Conservation (phyloP, 2,329 filamentous ascomycete species). For the Arthrinium phaeospermum region DNA sequence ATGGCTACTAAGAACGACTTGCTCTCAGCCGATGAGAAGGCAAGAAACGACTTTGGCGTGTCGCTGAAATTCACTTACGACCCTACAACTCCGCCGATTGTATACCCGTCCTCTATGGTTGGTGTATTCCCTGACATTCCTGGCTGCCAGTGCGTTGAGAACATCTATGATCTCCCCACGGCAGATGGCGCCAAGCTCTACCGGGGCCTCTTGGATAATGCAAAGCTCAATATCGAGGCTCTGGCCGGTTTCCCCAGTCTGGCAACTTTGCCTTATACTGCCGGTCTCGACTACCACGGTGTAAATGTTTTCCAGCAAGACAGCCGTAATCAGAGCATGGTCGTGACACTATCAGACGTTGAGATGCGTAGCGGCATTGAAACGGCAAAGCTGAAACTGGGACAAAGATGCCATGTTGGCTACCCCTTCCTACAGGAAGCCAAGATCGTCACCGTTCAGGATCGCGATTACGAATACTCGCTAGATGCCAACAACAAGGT, state of each 20-base stretch:
- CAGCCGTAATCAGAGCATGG: slow-evolving; percentile 95
- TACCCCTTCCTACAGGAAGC: slow-evolving; percentile 97
- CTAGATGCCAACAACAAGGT: slow-evolving; percentile 68
- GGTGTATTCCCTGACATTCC: slow-evolving; percentile 90
- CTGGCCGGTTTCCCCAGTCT: slow-evolving; percentile 92
- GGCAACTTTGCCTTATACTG: slow-evolving; percentile 83
- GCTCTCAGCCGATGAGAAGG: slow-evolving; percentile 78
- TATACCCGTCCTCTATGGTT: slow-evolving; percentile 83
- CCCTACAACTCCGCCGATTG: slow-evolving; percentile 72
- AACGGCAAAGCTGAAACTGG: slow-evolving; percentile 78
- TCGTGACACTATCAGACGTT: slow-evolving; percentile 80
- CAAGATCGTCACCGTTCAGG: slow-evolving; percentile 85
- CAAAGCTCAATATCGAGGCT: slow-evolving; percentile 80
- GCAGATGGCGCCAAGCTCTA: slow-evolving; percentile 89
- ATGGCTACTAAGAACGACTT: slow-evolving; percentile 85
- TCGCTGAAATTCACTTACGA: slow-evolving; percentile 92
- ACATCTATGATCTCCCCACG: slow-evolving; percentile 92
- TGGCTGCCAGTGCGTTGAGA: slow-evolving; percentile 90
- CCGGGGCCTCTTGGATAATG: slow-evolving; percentile 82
- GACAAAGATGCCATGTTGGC: slow-evolving; percentile 85
- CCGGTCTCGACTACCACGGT: slow-evolving; percentile 82
- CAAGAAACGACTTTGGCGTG: slow-evolving; percentile 88
- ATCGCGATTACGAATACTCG: slow-evolving; percentile 90
- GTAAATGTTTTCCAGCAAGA: slow-evolving; percentile 96
- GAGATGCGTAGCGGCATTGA: slow-evolving; percentile 74